Evolutionary conservation across 768 basidiomycete genomes (phyloP).

Genomic region (Rhizopogon vulgaris): DNA sequence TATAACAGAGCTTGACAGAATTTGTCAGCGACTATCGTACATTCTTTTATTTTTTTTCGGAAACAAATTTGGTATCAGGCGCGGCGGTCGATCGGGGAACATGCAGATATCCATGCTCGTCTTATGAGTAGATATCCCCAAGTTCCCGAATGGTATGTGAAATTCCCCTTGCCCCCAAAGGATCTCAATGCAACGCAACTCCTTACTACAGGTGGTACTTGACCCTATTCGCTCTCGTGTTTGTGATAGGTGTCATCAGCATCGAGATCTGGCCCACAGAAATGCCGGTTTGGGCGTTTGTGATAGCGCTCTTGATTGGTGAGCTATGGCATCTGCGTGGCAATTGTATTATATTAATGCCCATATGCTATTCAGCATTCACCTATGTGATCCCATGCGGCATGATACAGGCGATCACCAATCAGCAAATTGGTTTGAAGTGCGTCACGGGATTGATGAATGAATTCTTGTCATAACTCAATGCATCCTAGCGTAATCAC

Average conservation of each 20-base stretch:
- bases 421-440: conserved; percentile 70
- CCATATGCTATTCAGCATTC: conserved; percentile 21
- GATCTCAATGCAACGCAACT: neutral
- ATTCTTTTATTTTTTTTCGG: conserved; percentile 56
- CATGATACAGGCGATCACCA: conserved; percentile 68
- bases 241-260: conserved; percentile 59
- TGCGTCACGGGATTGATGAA: conserved; percentile 8
- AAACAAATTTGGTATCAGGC: conserved; percentile 73
- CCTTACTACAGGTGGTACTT: conserved; percentile 64
- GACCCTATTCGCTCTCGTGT: conserved; percentile 64
- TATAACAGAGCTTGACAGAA: neutral
- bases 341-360: neutral
- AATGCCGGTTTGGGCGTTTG: conserved; percentile 65
- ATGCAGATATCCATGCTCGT: conserved; percentile 80
- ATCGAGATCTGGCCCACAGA: conserved; percentile 70
- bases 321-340: conserved; percentile 6
- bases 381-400: conserved; percentile 48
- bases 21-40: conserved; percentile 21
- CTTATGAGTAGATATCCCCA: conserved; percentile 70
- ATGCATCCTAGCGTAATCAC: conserved; percentile 52
- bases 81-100: conserved; percentile 64
- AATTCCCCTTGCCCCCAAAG: too few relatives aligned
- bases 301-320: conserved; percentile 57
- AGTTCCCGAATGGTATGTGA: conserved; percentile 12
- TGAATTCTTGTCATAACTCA: neutral